These are phyloP conservation scores for Berkeleyomyces basicola DNA, from an alignment of 2,329 filamentous ascomycete species.

Conservation along the genomic window DNA sequence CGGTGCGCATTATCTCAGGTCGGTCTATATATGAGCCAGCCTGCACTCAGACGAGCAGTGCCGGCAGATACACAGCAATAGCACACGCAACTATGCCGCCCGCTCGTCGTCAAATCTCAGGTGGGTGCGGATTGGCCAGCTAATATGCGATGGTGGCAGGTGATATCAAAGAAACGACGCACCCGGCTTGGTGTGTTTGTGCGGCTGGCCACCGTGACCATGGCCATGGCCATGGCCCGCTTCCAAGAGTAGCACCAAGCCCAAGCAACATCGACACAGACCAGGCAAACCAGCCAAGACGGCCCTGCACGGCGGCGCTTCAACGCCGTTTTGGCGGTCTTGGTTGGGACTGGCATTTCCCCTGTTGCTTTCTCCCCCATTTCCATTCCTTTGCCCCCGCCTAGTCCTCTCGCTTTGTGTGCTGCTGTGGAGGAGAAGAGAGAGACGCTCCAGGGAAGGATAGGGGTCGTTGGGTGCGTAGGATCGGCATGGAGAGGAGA, in stretches of 20 bases:
- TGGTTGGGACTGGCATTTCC: not conserved
- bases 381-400: not conserved
- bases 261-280: too few species aligned
- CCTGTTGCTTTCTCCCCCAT: not conserved
- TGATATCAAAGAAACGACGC: not conserved
- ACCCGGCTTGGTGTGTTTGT: too few species aligned
- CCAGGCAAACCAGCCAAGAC: too few species aligned
- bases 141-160: not conserved
- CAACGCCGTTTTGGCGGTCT: too few species aligned
- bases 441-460: not conserved
- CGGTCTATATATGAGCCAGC: not conserved
- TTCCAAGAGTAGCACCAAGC: too few species aligned
- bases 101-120: not conserved
- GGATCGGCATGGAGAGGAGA: slow-evolving; percentile 6
- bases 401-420: not conserved
- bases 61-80: not conserved
- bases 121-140: not conserved
- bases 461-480: not conserved
- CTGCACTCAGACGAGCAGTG: not conserved
- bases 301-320: too few species aligned
- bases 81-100: not conserved
- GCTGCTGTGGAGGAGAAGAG: slow-evolving; percentile 9
- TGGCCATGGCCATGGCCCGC: too few species aligned
- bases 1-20: not conserved
- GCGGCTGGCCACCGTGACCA: too few species aligned